These are phyloP conservation scores for Corrigiola litoralis DNA, from an alignment of 179 eudicot species.

Conservation along the genomic window DNA sequence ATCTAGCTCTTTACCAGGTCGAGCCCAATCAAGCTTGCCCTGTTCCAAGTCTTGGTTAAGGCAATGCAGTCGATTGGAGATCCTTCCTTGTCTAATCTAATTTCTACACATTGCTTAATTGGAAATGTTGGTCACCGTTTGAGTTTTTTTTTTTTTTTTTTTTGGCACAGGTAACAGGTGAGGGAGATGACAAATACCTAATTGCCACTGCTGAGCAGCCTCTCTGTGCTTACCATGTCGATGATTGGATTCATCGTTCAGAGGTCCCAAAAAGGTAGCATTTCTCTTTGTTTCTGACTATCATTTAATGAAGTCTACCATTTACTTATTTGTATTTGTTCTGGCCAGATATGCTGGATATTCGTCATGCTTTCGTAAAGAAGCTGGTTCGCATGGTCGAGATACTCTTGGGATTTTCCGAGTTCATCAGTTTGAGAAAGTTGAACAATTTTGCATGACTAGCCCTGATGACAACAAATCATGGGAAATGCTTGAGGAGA, in stretches of 20 bases:
- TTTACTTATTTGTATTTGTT: constrained; percentile 8
- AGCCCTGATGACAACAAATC: constrained; percentile 72
- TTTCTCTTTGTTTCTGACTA: background rate
- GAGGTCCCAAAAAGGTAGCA: constrained; percentile 72
- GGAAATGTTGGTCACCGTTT: no score
- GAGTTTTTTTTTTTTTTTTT: constrained; percentile 9
- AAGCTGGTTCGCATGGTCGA: constrained; percentile 96
- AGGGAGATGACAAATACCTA: constrained; percentile 91
- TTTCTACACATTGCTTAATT: no score
- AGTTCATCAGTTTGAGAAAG: constrained; percentile 92
- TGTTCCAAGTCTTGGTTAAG: no score
- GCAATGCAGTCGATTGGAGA: no score
- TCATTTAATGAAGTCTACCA: background rate
- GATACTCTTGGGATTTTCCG: constrained; percentile 94
- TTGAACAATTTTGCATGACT: constrained; percentile 88
- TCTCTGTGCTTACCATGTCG: constrained; percentile 87
- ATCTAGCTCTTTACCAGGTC: no score
- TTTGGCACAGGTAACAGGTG: constrained; percentile 87
- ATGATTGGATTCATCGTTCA: constrained; percentile 84
- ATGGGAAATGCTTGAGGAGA: constrained; percentile 93
- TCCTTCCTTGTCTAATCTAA: no score
- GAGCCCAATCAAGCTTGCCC: no score
- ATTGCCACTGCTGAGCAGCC: constrained; percentile 98
- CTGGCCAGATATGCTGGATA: constrained; percentile 77
- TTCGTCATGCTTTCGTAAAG: constrained; percentile 93